Evolutionary conservation across 495 filamentous ascomycete species (phyloP).

Genomic region (Talaromyces stipitatus): DNA sequence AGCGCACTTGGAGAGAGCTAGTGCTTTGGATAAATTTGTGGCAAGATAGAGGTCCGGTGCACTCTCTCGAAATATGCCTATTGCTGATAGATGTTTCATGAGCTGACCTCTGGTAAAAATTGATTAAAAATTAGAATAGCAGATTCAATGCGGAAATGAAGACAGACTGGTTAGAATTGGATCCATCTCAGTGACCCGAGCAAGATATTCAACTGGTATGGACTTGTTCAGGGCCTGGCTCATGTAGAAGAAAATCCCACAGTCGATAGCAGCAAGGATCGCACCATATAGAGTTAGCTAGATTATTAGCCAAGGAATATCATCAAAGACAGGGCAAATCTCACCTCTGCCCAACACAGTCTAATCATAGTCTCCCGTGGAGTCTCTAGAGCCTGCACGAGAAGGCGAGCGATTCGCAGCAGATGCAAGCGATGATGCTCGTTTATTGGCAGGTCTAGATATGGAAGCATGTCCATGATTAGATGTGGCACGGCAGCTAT

Average conservation of each 20-base stretch:
- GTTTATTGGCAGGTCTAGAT: background rate
- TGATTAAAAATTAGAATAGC: background rate
- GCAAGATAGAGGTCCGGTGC: conserved; percentile 34
- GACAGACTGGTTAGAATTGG: background rate
- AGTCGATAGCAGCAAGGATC: background rate
- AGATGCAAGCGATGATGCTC: background rate
- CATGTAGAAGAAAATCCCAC: background rate
- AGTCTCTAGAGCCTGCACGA: background rate
- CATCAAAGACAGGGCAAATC: background rate
- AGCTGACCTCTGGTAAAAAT: conserved; percentile 17
- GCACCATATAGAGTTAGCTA: background rate
- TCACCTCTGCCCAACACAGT: background rate
- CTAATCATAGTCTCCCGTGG: background rate
- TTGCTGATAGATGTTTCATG: conserved; percentile 42
- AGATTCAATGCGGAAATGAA: background rate
- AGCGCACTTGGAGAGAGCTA: conserved; percentile 27
- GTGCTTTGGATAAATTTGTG: conserved; percentile 33
- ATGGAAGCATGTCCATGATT: no score
- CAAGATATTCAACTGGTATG: background rate
- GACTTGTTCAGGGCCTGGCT: background rate
- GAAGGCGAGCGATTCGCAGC: background rate
- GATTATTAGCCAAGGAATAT: background rate
- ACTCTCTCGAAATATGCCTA: conserved; percentile 39
- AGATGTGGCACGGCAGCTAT: no score
- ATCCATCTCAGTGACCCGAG: background rate